Base-by-base conservation (phyloP, 495 filamentous ascomycete species). In the Extremus antarcticus region DNA sequence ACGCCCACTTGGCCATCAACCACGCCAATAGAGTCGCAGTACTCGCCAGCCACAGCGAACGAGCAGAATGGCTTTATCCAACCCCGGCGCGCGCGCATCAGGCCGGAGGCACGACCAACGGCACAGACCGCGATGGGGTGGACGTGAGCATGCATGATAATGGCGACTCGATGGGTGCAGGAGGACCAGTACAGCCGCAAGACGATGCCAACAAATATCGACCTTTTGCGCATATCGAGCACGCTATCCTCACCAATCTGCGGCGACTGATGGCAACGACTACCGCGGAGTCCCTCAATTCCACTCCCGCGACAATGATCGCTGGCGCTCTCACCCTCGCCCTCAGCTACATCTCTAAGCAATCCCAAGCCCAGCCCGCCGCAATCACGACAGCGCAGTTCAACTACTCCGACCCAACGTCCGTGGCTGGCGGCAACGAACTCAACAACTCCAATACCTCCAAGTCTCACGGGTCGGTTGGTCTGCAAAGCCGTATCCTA, bases 301-400 rank as follows among this genome's bases (percentile, higher is more conserved):
- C 76, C 7, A 81, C 83, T 8, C 80, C 77, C 0, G 85, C 86
- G 1, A 88, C 86, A 19, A 84, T 88, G 66, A 83, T 97, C 66
- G 88, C 91, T 3, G 94, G 92, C 55, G 94, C 92, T 10, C 77
- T 98, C 4, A 92, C 89, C 19, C 75, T 94, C 16, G 92, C 92
- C 0, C 79, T 98, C 13, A 77, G 86, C 57, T 86, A 95, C 73
- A 95, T 90, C 65, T 85, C 94, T 72, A 77, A 82, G 43, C 67
- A 74, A 39, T 73, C 71, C 38, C 69, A 71, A 40, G 73, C 55
- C 45, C 72, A 54, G 62, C 70, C 69, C 25, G 56, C 62, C 53
- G 60, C 54, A 54, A 65, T 59, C 45, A 58, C 58, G 17, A 58
- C 25, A 39, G 38, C 59, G 0, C 50, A 62, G 25, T 59, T 57